phyloP scores from a whole-genome alignment of 441 rosid genomes.

The Pelargonium myrrhifolium region DNA sequence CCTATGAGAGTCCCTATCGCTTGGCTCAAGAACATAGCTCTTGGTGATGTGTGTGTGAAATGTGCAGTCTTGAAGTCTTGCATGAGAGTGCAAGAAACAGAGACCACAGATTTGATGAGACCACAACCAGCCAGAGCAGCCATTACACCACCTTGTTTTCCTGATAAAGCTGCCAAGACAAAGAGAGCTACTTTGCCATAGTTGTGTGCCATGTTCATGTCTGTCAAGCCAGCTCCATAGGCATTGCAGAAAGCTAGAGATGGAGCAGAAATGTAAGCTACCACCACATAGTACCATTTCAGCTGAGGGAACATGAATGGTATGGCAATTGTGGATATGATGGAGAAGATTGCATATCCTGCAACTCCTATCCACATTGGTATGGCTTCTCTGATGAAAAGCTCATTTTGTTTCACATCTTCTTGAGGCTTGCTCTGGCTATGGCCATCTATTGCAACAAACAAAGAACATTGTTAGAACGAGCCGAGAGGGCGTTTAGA shows the following conservation, averaged over 20 bases:
- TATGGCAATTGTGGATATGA: slow-evolving; percentile 55
- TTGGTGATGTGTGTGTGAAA: slow-evolving; percentile 76
- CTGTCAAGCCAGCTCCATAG: slow-evolving; percentile 92
- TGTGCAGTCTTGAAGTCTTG: slow-evolving; percentile 91
- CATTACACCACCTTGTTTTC: slow-evolving; percentile 55
- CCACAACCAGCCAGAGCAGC: slow-evolving; percentile 86
- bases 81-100: slow-evolving; percentile 85
- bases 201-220: slow-evolving; percentile 93
- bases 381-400: slow-evolving; percentile 63
- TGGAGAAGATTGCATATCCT: slow-evolving; percentile 57
- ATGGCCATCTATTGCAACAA: slow-evolving; percentile 27
- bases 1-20: slow-evolving; percentile 80
- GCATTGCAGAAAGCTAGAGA: slow-evolving; percentile 91
- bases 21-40: slow-evolving; percentile 79
- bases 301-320: slow-evolving; percentile 81
- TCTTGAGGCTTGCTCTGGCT: slow-evolving; percentile 19
- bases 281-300: slow-evolving; percentile 79
- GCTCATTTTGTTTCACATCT: slow-evolving; percentile 47
- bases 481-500: not conserved
- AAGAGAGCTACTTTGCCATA: slow-evolving; percentile 90
- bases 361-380: slow-evolving; percentile 67
- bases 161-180: slow-evolving; percentile 61
- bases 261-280: slow-evolving; percentile 79
- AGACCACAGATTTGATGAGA: slow-evolving; percentile 70
- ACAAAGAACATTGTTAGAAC: not conserved